These are phyloP conservation scores for Stephanodiscus triporus DNA, from an alignment of 108 stramenopile genomes.

Conservation along the genomic window DNA sequence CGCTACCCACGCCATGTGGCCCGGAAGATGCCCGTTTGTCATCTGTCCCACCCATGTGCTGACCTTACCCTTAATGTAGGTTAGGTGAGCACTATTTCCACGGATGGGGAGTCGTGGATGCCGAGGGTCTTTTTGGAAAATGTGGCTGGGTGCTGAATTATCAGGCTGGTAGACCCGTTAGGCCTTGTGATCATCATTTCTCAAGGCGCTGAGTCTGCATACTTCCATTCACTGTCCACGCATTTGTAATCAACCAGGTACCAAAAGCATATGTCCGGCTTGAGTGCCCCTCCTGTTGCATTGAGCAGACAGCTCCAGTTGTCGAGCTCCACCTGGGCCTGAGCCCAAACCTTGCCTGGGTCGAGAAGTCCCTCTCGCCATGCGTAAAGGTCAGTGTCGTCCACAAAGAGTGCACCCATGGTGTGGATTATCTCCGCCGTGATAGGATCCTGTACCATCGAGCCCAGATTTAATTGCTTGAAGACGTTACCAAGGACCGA, in stretches of 20 bases:
- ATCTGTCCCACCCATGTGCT: background rate
- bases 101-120: background rate
- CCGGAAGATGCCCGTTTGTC: background rate
- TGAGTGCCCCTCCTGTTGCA: background rate
- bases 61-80: background rate
- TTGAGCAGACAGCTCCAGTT: background rate
- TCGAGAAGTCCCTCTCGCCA: background rate
- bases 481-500: no score
- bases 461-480: background rate
- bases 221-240: background rate
- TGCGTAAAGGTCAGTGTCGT: constrained; percentile 3
- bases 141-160: background rate
- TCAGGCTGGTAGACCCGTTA: background rate
- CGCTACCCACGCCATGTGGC: no score
- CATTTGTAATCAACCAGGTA: no score
- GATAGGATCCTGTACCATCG: background rate
- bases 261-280: no score
- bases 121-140: background rate
- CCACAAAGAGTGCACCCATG: background rate
- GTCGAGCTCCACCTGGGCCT: background rate
- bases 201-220: background rate
- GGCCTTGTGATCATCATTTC: background rate
- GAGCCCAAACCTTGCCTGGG: no score
- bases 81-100: background rate
- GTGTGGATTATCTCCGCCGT: background rate